These are phyloP conservation scores for Ophiostoma novo-ulmi DNA, from an alignment of 2,329 filamentous ascomycete species.

Conservation along the genomic window DNA sequence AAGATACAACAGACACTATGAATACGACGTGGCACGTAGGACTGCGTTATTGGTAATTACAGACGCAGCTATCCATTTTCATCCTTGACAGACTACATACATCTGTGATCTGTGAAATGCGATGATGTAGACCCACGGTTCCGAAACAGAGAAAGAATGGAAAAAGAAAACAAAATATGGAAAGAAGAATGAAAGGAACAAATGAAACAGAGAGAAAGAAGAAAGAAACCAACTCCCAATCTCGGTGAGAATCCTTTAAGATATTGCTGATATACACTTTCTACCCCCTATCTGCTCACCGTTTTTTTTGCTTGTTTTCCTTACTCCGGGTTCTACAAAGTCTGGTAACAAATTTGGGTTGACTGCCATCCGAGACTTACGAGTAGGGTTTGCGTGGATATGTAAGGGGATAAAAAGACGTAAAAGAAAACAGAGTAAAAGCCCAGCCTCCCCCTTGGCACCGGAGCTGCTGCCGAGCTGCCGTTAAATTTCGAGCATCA, in stretches of 20 bases:
- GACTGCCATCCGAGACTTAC: background rate
- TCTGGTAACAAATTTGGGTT: background rate
- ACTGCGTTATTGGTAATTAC: background rate
- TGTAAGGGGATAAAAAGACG: background rate
- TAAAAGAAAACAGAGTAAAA: background rate
- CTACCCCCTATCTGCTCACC: background rate
- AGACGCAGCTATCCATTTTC: conserved; percentile 7
- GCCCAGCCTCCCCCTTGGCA: background rate
- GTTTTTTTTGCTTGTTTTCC: background rate
- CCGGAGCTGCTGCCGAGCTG: background rate
- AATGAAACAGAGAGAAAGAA: background rate
- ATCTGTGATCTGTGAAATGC: background rate
- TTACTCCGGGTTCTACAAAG: background rate
- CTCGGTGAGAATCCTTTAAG: background rate
- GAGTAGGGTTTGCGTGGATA: background rate
- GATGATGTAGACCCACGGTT: background rate
- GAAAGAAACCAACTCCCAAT: background rate
- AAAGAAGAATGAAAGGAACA: background rate
- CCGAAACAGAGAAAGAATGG: background rate
- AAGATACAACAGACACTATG: background rate
- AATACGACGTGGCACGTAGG: conserved; percentile 13
- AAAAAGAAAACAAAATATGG: background rate
- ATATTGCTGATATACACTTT: background rate
- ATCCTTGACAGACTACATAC: background rate
- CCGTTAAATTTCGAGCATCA: conserved; percentile 2